phyloP scores from a whole-genome alignment of 768 basidiomycete genomes.

The Kwoniella shandongensis region DNA sequence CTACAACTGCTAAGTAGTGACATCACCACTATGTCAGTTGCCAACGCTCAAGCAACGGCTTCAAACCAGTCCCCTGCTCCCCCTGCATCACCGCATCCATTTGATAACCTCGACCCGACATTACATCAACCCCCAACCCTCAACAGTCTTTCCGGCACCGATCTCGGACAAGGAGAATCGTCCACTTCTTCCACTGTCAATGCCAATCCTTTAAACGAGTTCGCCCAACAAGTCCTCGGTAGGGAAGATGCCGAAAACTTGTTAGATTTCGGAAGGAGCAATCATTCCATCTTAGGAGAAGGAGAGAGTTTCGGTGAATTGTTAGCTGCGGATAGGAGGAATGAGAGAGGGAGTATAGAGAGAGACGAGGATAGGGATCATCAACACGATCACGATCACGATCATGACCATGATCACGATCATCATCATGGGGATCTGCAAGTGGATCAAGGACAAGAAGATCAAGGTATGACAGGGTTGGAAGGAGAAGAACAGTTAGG shows the following conservation, averaged over 20 bases:
- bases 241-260: conserved; percentile 21
- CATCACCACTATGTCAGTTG: conserved; percentile 13
- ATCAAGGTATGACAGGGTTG: not conserved
- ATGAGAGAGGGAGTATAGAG: conserved; percentile 7
- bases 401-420: conserved; percentile 2
- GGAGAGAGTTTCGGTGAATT: conserved; percentile 26
- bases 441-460: not conserved
- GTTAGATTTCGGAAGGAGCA: conserved; percentile 17
- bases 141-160: conserved; percentile 12
- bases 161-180: conserved; percentile 3
- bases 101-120: conserved; percentile 22
- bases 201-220: conserved; percentile 30
- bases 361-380: conserved; percentile 1
- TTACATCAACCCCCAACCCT: conserved; percentile 15
- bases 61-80: not conserved
- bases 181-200: conserved; percentile 1
- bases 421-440: too few species aligned
- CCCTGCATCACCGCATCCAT: conserved; percentile 9
- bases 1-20: too few species aligned
- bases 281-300: conserved; percentile 10
- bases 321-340: conserved; percentile 19
- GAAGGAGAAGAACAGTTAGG: conserved; percentile 3
- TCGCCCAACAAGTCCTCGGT: conserved; percentile 35
- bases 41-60: not conserved
- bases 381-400: conserved; percentile 2